Conservation (phyloP, 495 filamentous ascomycete genomes). For the Penicillium pulvis region DNA sequence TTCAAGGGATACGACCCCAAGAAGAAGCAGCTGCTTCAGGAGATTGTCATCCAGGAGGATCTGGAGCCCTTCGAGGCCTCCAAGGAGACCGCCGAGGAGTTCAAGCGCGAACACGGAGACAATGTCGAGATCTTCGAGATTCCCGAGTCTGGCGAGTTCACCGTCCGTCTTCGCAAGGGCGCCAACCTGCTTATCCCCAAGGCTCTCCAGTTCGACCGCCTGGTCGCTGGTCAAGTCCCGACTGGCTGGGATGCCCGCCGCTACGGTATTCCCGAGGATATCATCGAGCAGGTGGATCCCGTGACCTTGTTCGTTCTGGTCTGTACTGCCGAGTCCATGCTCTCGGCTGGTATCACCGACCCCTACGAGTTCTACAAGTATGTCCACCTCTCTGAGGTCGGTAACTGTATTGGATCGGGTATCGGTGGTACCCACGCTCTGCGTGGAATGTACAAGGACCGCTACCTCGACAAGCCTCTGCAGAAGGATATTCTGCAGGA, state of each 20-base stretch:
- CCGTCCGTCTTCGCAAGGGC: constrained; percentile 90
- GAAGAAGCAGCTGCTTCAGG: constrained; percentile 97
- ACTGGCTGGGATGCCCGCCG: constrained; percentile 95
- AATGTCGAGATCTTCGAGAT: constrained; percentile 98
- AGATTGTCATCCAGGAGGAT: constrained; percentile 95
- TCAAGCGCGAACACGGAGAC: constrained; percentile 93
- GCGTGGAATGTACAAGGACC: constrained; percentile 97
- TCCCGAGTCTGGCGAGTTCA: constrained; percentile 91
- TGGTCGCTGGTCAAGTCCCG: constrained; percentile 94
- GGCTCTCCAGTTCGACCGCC: constrained; percentile 92
- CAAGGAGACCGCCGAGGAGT: constrained; percentile 96
- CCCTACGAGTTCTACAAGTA: constrained; percentile 99
- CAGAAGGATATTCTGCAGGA: constrained; percentile 99
- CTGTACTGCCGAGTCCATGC: constrained; percentile 85
- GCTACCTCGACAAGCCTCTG: constrained; percentile 93
- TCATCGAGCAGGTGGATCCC: constrained; percentile 95
- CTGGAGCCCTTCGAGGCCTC: constrained; percentile 96
- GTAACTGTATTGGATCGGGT: constrained; percentile 97
- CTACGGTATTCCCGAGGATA: constrained; percentile 96
- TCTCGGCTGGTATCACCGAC: constrained; percentile 96
- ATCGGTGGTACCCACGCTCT: constrained; percentile 92
- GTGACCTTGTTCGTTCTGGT: constrained; percentile 94
- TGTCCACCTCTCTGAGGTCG: constrained; percentile 95
- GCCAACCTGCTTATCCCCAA: constrained; percentile 94
- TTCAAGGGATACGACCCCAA: constrained; percentile 98